phyloP scores from a whole-genome alignment of 805 yeast species.

The Hanseniaspora meyeri region DNA sequence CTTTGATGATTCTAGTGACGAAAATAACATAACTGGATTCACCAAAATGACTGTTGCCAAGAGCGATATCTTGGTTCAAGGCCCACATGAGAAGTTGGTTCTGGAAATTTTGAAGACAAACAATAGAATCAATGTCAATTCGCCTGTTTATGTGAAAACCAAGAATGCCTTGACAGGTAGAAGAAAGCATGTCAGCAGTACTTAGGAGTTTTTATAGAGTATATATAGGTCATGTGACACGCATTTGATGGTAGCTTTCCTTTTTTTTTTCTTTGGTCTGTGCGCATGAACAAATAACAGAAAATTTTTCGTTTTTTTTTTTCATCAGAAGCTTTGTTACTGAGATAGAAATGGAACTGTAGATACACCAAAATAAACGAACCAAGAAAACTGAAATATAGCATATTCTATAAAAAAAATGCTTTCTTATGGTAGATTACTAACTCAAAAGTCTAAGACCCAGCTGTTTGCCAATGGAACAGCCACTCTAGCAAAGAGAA shows the following conservation, averaged over 20 bases:
- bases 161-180: slow-evolving; percentile 30
- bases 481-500: background rate
- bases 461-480: background rate
- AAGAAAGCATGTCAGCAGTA: slow-evolving; percentile 27
- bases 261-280: background rate
- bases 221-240: background rate
- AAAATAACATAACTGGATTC: slow-evolving; percentile 16
- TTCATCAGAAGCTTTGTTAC: background rate
- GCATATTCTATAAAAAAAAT: background rate
- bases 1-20: slow-evolving; percentile 17
- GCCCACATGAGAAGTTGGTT: slow-evolving; percentile 62
- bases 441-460: background rate
- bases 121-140: slow-evolving; percentile 54
- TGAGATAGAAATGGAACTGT: too few species aligned
- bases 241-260: background rate
- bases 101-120: slow-evolving; percentile 42
- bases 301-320: background rate
- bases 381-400: background rate
- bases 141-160: slow-evolving; percentile 32
- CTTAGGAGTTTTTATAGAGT: background rate
- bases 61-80: slow-evolving; percentile 75
- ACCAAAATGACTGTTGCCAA: slow-evolving; percentile 24
- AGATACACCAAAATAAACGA: background rate
- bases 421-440: background rate
- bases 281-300: too few species aligned